Evolutionary conservation across 441 rosid species (phyloP), one percentile per base, ranked within the genome.

Genomic region (Brassica balearica): DNA sequence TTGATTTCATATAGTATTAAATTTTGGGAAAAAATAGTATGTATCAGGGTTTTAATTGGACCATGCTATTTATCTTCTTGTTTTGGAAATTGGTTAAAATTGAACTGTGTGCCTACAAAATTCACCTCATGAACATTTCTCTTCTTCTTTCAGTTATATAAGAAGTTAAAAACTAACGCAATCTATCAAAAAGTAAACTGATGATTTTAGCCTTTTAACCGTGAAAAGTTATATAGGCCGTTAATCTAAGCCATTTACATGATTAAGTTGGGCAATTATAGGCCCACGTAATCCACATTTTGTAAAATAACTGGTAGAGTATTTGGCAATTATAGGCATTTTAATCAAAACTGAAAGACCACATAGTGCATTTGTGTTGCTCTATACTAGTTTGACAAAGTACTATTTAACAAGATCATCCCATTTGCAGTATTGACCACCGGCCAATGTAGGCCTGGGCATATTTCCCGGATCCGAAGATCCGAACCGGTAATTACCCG

Each of bases 391-490:
- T 23, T 14, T 15, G 71, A 55, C 15, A 72, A 43, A 36, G 43
- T 36, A 36, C 36, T 78, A 79, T 22, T 73, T 73, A 36, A 79
- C 78, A 68, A 92, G 85, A 84, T 94, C 97, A 73, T 92, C 98
- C 97, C 97, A 90, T 81, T 94, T 94, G 89, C 92, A 89, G 86
- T 91, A 91, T 78, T 91, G 92, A 46, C 96, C 96, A 53, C 96
- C 96, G 0, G 96, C 96, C 74, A 91, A 80, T 14, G 91, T 25
- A 25, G 27, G 27, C 27, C 4, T 3, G 27, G 4, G 27, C 27
- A 25, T 25, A 25, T 25, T 25, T 25, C 27, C 27, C 27, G 27
- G 27, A 25, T 25, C 27, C 27, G 27, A 25, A 25, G 27, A 25
- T 25, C 27, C 27, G 27, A 25, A 0, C 27, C 27, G 27, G 27